phyloP scores from a whole-genome alignment of 441 rosid species.

The Populus tomentosa region DNA sequence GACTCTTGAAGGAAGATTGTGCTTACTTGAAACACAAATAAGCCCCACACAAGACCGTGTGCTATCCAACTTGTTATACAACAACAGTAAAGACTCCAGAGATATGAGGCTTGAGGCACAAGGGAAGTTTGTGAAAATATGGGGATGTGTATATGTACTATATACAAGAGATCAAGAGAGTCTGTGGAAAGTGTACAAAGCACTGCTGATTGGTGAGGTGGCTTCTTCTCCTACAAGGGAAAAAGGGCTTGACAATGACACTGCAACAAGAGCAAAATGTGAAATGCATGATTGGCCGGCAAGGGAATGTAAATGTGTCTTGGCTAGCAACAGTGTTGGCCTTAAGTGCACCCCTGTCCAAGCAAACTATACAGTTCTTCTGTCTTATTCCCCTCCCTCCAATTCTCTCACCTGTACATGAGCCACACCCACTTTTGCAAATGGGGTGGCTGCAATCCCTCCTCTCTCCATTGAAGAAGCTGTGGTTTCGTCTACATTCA shows the following conservation, averaged over 20 bases:
- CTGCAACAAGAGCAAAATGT: slow-evolving; percentile 46
- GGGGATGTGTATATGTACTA: not conserved
- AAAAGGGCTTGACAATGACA: slow-evolving; percentile 52
- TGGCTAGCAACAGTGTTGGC: slow-evolving; percentile 4
- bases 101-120: slow-evolving; percentile 27
- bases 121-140: slow-evolving; percentile 22
- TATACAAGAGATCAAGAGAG: not conserved
- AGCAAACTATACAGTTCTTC: slow-evolving; percentile 30
- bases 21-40: slow-evolving; percentile 23
- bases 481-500: slow-evolving; percentile 72
- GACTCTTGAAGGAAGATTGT: slow-evolving; percentile 10
- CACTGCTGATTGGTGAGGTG: slow-evolving; percentile 53
- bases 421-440: slow-evolving; percentile 33
- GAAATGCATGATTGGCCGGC: slow-evolving; percentile 42
- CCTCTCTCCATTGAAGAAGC: slow-evolving; percentile 82
- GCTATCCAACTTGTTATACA: not conserved
- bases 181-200: slow-evolving; percentile 29
- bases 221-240: slow-evolving; percentile 49
- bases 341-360: slow-evolving; percentile 34
- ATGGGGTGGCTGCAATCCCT: slow-evolving; percentile 88
- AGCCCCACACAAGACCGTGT: not conserved
- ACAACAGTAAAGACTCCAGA: not conserved
- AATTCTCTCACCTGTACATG: slow-evolving; percentile 18
- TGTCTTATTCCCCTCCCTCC: slow-evolving; percentile 2
- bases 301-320: slow-evolving; percentile 27